These are phyloP conservation scores for Ganoderma meredithae DNA, from an alignment of 1,284 basidiomycete genomes.

Conservation along the genomic window DNA sequence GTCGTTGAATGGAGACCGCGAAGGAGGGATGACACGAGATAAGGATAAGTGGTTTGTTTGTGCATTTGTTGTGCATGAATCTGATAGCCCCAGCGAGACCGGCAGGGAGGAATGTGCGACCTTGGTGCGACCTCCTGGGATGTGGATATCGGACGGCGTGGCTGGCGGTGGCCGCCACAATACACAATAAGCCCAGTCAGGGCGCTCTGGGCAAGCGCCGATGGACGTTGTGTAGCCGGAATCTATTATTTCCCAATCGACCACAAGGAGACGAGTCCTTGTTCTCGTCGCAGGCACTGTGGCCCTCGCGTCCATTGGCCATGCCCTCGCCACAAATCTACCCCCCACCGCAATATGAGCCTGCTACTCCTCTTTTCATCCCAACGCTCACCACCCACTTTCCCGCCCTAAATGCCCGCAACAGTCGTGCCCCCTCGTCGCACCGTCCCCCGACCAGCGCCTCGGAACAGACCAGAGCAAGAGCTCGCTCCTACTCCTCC, in stretches of 20 bases:
- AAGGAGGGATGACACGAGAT: no score
- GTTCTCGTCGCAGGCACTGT: constrained; percentile 10
- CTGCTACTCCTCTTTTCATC: background rate
- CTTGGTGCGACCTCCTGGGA: no score
- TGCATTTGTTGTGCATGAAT: no score
- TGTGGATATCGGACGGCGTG: no score
- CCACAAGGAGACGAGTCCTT: constrained; percentile 19
- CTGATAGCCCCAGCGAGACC: no score
- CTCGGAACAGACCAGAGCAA: background rate
- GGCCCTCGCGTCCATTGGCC: constrained; percentile 14
- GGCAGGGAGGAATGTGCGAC: no score
- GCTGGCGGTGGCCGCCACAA: no score
- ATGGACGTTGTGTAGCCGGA: background rate
- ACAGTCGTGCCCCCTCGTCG: constrained; percentile 4
- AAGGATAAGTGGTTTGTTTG: no score
- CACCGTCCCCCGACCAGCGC: constrained; percentile 4
- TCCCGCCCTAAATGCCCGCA: constrained; percentile 7
- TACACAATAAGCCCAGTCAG: background rate
- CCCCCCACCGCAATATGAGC: background rate
- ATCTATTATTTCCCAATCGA: constrained; percentile 12
- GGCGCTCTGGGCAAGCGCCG: background rate
- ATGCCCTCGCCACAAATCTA: constrained; percentile 5
- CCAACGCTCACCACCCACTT: background rate
- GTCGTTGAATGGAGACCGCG: no score
- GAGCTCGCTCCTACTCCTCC: background rate